phyloP scores from a whole-genome alignment of 352 stramenopile genomes.

The Pythium folliculosum region DNA sequence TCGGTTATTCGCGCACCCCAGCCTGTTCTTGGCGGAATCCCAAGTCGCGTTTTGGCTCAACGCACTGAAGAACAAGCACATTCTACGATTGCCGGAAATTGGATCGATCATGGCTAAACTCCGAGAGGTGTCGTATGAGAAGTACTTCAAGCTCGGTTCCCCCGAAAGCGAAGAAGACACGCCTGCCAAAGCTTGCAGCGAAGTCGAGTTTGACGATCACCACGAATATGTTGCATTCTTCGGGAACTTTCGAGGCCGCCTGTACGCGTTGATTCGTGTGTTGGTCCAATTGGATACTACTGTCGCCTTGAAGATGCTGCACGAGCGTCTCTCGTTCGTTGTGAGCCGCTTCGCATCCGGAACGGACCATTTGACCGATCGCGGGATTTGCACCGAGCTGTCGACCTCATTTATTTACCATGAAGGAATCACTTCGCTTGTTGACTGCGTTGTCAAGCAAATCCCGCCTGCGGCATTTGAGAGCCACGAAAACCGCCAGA shows the following conservation, averaged over 20 bases:
- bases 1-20: constrained; percentile 65
- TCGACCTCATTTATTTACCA: constrained; percentile 76
- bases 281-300: constrained; percentile 61
- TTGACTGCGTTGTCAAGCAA: constrained; percentile 82
- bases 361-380: constrained; percentile 51
- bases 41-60: constrained; percentile 78
- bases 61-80: constrained; percentile 66
- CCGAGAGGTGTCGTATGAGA: constrained; percentile 69
- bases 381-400: constrained; percentile 56
- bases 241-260: constrained; percentile 75
- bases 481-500: constrained; percentile 41
- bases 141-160: constrained; percentile 79
- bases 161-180: constrained; percentile 60
- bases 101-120: constrained; percentile 30
- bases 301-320: constrained; percentile 50
- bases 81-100: constrained; percentile 33
- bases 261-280: constrained; percentile 74
- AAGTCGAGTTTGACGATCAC: constrained; percentile 75
- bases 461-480: constrained; percentile 47
- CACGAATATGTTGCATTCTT: constrained; percentile 74
- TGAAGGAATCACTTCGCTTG: constrained; percentile 66
- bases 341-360: constrained; percentile 44
- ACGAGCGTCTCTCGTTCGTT: constrained; percentile 62
- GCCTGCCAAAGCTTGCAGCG: constrained; percentile 42
- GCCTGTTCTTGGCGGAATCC: constrained; percentile 64